Base-by-base conservation (phyloP, 805 yeast genomes). In the Candida endomychidarum region DNA sequence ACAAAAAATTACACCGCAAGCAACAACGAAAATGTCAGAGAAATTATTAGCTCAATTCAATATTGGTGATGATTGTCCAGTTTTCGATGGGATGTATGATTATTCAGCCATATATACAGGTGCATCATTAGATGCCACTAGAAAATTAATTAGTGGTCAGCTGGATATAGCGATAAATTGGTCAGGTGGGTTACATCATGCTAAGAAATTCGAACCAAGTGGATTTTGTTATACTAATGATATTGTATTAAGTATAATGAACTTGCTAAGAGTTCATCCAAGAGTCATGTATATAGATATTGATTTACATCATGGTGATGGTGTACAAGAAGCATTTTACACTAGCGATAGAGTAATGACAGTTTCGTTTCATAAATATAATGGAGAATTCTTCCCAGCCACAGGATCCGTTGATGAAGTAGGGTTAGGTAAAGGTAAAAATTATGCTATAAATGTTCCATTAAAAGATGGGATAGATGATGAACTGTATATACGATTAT, bases 151-250 rank as follows among this genome's bases (percentile, higher is more conserved):
- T 40, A 75, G 85, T 44, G 95, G 91, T 12, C 84, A 83, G 72
- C 83, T 91, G 53, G 98, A 90, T 60, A 86, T 91, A 34, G 97
- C 97, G 30, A 85, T 91, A 44, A 91, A 91, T 64, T 91, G 95
- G 86, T 86, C 95, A 9, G 98, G 98, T 27, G 98, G 98, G 2
- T 72, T 91, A 34, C 98, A 91, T 62, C 98, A 91, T 65, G 98
- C 98, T 4, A 91, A 91, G 57, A 91, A 91, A 64, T 76, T 80
- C 32, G 96, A 89, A 61, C 96, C 98, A 6, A 80, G 89, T 42
- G 98, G 98, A 21, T 91, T 91, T 60, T 91, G 98, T 67, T 91
- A 91, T 55, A 83, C 89, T 32, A 91, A 91, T 64, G 98, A 91
- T 66, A 91, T 91, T 48, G 98, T 89, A 1, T 69, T 91, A 34